Conservation (phyloP, 805 yeast genomes). For the Candida orba region DNA sequence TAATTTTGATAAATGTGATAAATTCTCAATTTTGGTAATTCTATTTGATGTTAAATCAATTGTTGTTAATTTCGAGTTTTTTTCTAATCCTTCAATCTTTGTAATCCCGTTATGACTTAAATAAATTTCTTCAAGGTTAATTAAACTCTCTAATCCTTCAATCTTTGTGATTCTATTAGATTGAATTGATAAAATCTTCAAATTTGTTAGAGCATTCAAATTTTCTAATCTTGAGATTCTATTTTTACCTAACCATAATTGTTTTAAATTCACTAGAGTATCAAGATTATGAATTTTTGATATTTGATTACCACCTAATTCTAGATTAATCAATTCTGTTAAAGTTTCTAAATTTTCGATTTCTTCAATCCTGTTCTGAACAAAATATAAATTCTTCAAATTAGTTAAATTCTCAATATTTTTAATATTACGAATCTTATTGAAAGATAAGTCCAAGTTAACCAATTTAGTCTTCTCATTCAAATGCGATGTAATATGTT, state of each 20-base stretch:
- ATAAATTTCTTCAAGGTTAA: conserved; percentile 76
- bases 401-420: conserved; percentile 58
- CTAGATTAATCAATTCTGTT: conserved; percentile 56
- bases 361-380: conserved; percentile 75
- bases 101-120: conserved; percentile 77
- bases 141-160: conserved; percentile 72
- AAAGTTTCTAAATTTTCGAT: conserved; percentile 62
- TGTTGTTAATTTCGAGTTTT: conserved; percentile 56
- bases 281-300: conserved; percentile 52
- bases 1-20: conserved; percentile 57
- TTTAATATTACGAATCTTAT: conserved; percentile 79
- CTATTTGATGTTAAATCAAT: conserved; percentile 79
- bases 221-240: conserved; percentile 59
- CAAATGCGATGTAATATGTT: conserved; percentile 71
- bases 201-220: conserved; percentile 48
- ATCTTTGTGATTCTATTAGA: conserved; percentile 71
- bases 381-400: conserved; percentile 69
- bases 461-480: conserved; percentile 50
- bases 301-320: conserved; percentile 85
- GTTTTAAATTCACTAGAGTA: conserved; percentile 48
- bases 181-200: conserved; percentile 80
- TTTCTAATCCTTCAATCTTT: conserved; percentile 71
- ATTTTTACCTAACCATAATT: conserved; percentile 92
- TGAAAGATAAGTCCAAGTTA: conserved; percentile 78
- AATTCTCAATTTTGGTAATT: conserved; percentile 51